Conservation (phyloP, 441 rosid genomes). For the Breynia disticha region DNA sequence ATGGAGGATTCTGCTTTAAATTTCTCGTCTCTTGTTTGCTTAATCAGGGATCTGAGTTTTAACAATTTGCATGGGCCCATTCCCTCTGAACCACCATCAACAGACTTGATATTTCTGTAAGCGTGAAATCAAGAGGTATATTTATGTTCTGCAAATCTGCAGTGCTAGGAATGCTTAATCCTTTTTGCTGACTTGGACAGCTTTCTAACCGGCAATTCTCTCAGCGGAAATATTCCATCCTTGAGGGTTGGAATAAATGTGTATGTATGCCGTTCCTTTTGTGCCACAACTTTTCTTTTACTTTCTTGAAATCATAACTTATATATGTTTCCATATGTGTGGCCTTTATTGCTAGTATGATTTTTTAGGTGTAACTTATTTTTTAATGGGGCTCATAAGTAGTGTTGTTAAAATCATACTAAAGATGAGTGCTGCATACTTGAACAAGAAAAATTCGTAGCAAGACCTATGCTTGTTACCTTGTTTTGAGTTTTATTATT, state of each 20-base stretch:
- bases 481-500: no score
- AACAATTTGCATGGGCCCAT: slow-evolving; percentile 54
- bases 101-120: slow-evolving; percentile 43
- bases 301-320: not conserved
- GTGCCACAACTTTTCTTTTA: not conserved
- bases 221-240: slow-evolving; percentile 60
- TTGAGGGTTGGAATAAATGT: slow-evolving; percentile 50
- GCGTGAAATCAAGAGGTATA: slow-evolving; percentile 15
- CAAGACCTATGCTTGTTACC: no score
- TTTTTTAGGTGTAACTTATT: not conserved
- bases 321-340: not conserved
- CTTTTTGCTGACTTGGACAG: slow-evolving; percentile 24
- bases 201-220: slow-evolving; percentile 51
- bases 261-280: slow-evolving; percentile 35
- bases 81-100: slow-evolving; percentile 29
- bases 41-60: slow-evolving; percentile 77
- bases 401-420: no score
- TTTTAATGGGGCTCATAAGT: no score
- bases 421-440: no score
- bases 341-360: not conserved
- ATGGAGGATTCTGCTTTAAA: not conserved
- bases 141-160: slow-evolving; percentile 5
- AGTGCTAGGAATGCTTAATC: not conserved
- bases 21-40: slow-evolving; percentile 6
- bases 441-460: no score